These are phyloP conservation scores for Coffea humblotiana DNA, from an alignment of 305 asterid genomes.

Conservation along the genomic window DNA sequence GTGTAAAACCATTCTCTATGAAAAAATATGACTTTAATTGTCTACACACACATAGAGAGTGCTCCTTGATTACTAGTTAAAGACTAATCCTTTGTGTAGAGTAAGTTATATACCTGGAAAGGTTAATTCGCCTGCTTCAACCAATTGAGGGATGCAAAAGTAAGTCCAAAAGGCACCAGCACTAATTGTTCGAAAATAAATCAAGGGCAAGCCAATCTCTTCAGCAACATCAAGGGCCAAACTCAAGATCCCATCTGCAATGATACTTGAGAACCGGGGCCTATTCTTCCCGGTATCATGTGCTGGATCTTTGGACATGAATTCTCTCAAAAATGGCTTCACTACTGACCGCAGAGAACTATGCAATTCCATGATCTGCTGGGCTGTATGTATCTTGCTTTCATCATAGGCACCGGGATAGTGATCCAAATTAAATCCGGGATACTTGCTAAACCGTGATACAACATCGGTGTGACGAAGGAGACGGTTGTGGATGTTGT, in stretches of 20 bases:
- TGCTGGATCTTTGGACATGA: constrained; percentile 4
- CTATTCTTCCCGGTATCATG: background rate
- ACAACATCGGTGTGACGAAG: constrained; percentile 12
- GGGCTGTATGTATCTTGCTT: background rate
- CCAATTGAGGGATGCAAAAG: constrained; percentile 22
- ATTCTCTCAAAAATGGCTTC: constrained; percentile 25
- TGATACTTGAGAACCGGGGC: constrained; percentile 26
- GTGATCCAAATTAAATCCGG: constrained; percentile 15
- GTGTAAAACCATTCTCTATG: no score
- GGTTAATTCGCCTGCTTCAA: constrained; percentile 33
- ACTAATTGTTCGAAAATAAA: constrained; percentile 23
- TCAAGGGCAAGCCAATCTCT: constrained; percentile 22
- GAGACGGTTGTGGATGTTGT: constrained; percentile 12
- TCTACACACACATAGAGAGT: no score
- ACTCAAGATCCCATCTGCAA: constrained; percentile 27
- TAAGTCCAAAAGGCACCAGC: constrained; percentile 25
- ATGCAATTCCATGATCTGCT: background rate
- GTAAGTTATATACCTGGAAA: constrained; percentile 12
- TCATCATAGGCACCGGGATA: constrained; percentile 14
- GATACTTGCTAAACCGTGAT: constrained; percentile 23
- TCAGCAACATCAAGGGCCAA: constrained; percentile 18
- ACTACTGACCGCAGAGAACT: constrained; percentile 9
- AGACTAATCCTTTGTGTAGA: background rate
- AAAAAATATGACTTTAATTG: no score
- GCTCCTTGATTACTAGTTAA: no score